A percentile compares a stretch with the other conserved stretches of the same genome.
Evolutionary conservation across 2,329 filamentous ascomycete species (phyloP).

Genomic region (Fusarium tricinctum): DNA sequence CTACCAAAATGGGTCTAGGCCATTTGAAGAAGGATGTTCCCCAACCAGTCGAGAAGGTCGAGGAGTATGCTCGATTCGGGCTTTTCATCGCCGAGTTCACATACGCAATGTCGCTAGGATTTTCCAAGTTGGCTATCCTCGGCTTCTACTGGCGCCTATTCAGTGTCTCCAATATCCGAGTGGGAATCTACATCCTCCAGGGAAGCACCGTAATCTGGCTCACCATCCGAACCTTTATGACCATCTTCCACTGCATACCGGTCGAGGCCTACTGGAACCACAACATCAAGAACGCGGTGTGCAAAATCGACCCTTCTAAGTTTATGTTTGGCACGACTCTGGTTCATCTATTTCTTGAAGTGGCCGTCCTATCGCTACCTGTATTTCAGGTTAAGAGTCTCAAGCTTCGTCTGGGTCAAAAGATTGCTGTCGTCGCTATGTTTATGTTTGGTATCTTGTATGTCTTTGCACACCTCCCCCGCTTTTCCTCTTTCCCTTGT

Average conservation of each 20-base stretch:
- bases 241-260: conserved; percentile 35
- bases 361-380: conserved; percentile 34
- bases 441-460: conserved; percentile 44
- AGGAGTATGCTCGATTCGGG: conserved; percentile 34
- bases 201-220: conserved; percentile 36
- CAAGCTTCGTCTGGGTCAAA: conserved; percentile 29
- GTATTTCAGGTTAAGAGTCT: conserved; percentile 37
- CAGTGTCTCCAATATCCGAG: conserved; percentile 30
- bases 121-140: conserved; percentile 38
- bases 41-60: conserved; percentile 14
- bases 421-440: conserved; percentile 36
- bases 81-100: conserved; percentile 35
- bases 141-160: conserved; percentile 38
- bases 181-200: conserved; percentile 35
- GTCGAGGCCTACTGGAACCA: conserved; percentile 35
- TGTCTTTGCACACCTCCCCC: too few species aligned
- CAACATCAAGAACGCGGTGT: conserved; percentile 34
- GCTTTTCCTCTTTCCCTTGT: background rate
- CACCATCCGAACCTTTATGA: conserved; percentile 40
- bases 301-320: conserved; percentile 32
- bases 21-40: conserved; percentile 27
- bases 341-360: conserved; percentile 33
- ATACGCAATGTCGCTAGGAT: conserved; percentile 35
- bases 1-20: conserved; percentile 26
- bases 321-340: conserved; percentile 41